Evolutionary conservation across 345 rosid genomes (phyloP).

Genomic region (Bruguiera parviflora): DNA sequence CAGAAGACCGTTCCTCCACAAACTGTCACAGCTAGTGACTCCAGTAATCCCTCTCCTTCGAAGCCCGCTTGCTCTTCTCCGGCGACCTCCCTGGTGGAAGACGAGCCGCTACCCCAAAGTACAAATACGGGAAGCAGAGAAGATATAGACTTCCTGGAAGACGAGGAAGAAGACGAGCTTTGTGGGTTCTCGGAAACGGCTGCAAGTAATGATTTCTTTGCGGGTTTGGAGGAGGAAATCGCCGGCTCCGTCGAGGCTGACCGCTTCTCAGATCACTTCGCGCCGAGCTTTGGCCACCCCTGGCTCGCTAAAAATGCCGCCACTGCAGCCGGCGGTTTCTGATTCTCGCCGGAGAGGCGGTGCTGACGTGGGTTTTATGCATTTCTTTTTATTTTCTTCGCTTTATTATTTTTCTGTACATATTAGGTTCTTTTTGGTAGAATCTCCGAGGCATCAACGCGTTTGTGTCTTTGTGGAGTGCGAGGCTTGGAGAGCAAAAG

Average conservation of each 20-base stretch:
- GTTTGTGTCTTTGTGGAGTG: no score
- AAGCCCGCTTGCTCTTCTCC: constrained; percentile 43
- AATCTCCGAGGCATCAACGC: constrained; percentile 17
- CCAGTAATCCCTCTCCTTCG: constrained; percentile 30
- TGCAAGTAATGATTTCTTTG: constrained; percentile 81
- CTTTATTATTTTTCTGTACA: constrained; percentile 12
- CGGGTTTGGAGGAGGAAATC: constrained; percentile 58
- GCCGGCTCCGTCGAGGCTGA: constrained; percentile 39
- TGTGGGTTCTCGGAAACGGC: constrained; percentile 53
- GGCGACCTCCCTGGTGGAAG: constrained; percentile 52
- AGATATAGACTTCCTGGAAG: constrained; percentile 42
- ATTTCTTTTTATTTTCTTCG: constrained; percentile 7
- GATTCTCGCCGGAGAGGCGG: constrained; percentile 5
- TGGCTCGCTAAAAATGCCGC: constrained; percentile 26
- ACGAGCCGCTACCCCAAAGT: constrained; percentile 35
- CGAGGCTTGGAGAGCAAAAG: no score
- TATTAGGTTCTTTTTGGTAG: constrained; percentile 19
- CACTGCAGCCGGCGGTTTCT: constrained; percentile 25
- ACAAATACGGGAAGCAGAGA: constrained; percentile 45
- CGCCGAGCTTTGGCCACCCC: constrained; percentile 27
- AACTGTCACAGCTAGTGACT: constrained; percentile 18
- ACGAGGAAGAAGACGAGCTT: constrained; percentile 60
- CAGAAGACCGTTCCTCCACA: constrained; percentile 49
- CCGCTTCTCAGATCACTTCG: constrained; percentile 46
- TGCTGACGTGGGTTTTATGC: not conserved